A percentile compares a stretch with the other conserved stretches of the same genome.
phyloP scores from a whole-genome alignment of 305 asterid species.

The Solanum hybrid region DNA sequence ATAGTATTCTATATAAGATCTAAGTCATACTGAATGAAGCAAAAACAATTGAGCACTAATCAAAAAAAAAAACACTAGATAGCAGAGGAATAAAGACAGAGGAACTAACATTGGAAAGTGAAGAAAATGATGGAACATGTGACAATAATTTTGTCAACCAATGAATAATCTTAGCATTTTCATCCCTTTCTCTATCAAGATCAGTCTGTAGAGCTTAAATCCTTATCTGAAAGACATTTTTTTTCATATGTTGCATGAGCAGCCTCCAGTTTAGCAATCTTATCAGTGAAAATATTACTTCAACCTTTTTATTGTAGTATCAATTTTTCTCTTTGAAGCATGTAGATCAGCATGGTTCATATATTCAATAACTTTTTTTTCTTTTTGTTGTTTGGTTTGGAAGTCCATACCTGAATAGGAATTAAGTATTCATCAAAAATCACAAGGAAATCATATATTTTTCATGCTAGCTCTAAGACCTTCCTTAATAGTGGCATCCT shows the following conservation, averaged over 20 bases:
- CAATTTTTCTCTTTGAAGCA: neutral
- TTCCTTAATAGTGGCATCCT: neutral
- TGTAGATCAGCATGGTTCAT: neutral
- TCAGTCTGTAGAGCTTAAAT: neutral
- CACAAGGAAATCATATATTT: neutral
- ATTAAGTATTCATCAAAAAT: neutral
- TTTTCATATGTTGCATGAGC: neutral
- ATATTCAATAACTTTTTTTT: neutral
- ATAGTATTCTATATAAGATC: neutral
- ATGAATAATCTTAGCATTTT: neutral
- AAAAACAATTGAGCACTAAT: no score
- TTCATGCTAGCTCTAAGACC: neutral
- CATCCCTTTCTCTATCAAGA: neutral
- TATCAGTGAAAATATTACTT: neutral
- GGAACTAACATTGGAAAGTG: neutral
- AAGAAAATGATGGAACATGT: neutral
- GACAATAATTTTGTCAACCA: neutral
- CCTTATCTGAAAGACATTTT: neutral
- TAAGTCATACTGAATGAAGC: neutral
- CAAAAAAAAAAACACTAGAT: neutral
- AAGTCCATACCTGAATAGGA: neutral
- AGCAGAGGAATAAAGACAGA: neutral
- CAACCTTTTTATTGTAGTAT: neutral
- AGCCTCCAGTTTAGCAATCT: neutral
- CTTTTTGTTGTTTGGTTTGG: neutral